These are phyloP conservation scores for Oxyria digyna DNA, from an alignment of 148 eudicot genomes.

Conservation along the genomic window DNA sequence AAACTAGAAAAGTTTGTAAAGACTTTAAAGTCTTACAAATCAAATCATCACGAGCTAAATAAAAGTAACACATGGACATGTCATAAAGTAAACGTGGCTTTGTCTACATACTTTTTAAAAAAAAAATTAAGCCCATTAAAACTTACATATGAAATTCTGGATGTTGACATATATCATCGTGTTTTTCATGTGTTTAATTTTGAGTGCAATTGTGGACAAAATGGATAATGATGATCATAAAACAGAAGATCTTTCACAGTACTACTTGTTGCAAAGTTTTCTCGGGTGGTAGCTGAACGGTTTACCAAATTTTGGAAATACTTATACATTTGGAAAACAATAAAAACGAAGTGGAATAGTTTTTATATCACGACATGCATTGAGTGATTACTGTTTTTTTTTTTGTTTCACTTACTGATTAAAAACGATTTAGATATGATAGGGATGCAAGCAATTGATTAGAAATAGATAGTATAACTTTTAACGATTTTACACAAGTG, in stretches of 20 bases:
- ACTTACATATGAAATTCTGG: no score
- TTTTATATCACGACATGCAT: not conserved
- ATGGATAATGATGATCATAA: not conserved
- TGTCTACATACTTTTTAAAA: no score
- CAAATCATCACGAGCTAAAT: no score
- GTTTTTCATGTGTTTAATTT: slow-evolving; percentile 1
- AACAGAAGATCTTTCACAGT: not conserved
- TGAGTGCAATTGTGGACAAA: not conserved
- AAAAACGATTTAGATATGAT: not conserved
- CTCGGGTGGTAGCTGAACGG: not conserved
- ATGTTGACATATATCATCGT: not conserved
- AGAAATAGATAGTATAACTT: not conserved
- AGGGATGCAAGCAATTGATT: not conserved
- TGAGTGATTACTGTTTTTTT: not conserved
- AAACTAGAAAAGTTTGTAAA: no score
- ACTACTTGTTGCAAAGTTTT: not conserved
- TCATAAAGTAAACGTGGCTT: no score
- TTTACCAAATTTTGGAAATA: not conserved
- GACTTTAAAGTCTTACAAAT: no score
- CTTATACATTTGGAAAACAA: not conserved
- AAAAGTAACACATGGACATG: no score
- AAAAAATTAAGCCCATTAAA: no score
- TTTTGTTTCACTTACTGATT: no score
- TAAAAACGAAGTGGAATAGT: not conserved
- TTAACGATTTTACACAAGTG: not conserved